Evolutionary conservation across 2,329 filamentous ascomycete species (phyloP).

Genomic region (Beauveria brongniartii): DNA sequence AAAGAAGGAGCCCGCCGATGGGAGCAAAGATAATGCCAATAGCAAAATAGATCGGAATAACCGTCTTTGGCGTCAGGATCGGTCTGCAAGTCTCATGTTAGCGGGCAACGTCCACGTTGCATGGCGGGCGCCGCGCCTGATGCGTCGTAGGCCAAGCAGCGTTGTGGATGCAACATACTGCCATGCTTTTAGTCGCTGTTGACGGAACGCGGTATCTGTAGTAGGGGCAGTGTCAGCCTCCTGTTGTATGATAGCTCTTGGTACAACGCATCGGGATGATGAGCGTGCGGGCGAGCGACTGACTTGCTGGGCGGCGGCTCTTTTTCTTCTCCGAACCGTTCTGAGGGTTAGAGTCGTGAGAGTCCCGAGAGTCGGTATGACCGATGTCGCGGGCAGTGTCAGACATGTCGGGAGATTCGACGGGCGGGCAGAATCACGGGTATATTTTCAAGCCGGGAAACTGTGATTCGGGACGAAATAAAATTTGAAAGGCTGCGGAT

Average conservation of each 20-base stretch:
- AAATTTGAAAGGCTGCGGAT: neutral
- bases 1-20: constrained; percentile 79
- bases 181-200: constrained; percentile 97
- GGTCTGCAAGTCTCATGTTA: constrained; percentile 51
- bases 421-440: neutral
- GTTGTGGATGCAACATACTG: constrained; percentile 55
- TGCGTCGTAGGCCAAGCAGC: neutral
- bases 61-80: constrained; percentile 90
- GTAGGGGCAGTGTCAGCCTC: neutral
- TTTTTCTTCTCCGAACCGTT: constrained; percentile 69
- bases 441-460: neutral
- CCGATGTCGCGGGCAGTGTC: constrained; percentile 37
- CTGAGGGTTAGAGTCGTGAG: constrained; percentile 40
- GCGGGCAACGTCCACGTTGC: constrained; percentile 14
- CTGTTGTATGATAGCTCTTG: neutral
- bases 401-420: constrained; percentile 30
- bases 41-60: constrained; percentile 82
- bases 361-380: constrained; percentile 45
- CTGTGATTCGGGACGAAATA: neutral
- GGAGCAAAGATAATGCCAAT: constrained; percentile 90
- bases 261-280: neutral
- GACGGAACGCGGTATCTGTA: constrained; percentile 87
- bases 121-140: constrained; percentile 16
- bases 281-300: constrained; percentile 21
- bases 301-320: constrained; percentile 85